Evolutionary conservation across 345 rosid species (phyloP).

Genomic region (Eucalyptus sp.): DNA sequence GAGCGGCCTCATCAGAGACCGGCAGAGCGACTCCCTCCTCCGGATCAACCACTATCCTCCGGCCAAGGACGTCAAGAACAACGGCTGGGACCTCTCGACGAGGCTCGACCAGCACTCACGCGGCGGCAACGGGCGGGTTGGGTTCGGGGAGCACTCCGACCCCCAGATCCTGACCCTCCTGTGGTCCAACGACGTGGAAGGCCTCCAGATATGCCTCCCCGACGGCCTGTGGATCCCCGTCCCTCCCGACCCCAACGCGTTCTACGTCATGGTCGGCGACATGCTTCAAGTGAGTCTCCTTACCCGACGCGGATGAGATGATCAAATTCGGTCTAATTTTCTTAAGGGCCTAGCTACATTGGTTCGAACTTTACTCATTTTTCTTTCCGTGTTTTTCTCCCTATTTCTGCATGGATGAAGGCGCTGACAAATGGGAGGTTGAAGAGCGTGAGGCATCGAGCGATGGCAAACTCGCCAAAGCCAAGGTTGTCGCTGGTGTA

Average conservation of each 20-base stretch:
- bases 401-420: constrained; percentile 3
- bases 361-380: neutral
- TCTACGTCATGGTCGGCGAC: constrained; percentile 84
- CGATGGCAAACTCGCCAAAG: constrained; percentile 30
- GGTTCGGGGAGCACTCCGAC: constrained; percentile 96
- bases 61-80: neutral
- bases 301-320: neutral
- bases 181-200: constrained; percentile 86
- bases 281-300: constrained; percentile 47
- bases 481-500: constrained; percentile 78
- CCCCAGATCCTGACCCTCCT: constrained; percentile 92
- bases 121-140: constrained; percentile 21
- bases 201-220: constrained; percentile 58
- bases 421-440: constrained; percentile 85
- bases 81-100: constrained; percentile 8
- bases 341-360: neutral
- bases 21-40: constrained; percentile 56
- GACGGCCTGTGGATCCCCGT: constrained; percentile 73
- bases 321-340: neutral
- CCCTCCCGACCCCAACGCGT: constrained; percentile 65
- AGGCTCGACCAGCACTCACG: neutral
- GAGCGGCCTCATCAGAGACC: constrained; percentile 63
- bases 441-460: constrained; percentile 79
- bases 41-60: constrained; percentile 83
- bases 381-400: neutral